Conservation (phyloP, 2,329 filamentous ascomycete genomes). For the Huntiella abstrusa region DNA sequence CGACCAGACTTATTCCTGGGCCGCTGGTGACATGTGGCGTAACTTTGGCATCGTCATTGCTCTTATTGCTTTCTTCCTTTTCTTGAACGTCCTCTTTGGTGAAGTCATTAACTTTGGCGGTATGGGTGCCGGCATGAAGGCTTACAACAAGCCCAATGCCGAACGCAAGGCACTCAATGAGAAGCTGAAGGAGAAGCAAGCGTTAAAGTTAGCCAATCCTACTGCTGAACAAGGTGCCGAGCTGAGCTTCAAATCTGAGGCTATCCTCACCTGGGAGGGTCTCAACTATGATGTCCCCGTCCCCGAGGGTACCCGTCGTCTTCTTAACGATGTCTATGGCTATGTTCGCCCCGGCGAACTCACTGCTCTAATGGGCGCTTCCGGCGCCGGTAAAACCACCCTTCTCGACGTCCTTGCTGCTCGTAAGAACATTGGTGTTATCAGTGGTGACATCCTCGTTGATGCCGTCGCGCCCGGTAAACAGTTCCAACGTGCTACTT, state of each 20-base stretch:
- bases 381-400: slow-evolving; percentile 76
- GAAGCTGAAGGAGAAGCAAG: slow-evolving; percentile 38
- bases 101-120: slow-evolving; percentile 56
- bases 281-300: slow-evolving; percentile 59
- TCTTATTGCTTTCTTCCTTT: slow-evolving; percentile 57
- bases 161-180: slow-evolving; percentile 49
- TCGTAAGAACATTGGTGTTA: slow-evolving; percentile 42
- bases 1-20: slow-evolving; percentile 46
- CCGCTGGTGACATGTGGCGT: slow-evolving; percentile 51
- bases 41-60: slow-evolving; percentile 67
- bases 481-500: slow-evolving; percentile 42
- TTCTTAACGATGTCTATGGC: slow-evolving; percentile 39
- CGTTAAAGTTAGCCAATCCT: slow-evolving; percentile 29
- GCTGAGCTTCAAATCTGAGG: slow-evolving; percentile 39
- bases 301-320: slow-evolving; percentile 33
- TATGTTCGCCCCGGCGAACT: slow-evolving; percentile 61
- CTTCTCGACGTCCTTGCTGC: slow-evolving; percentile 55
- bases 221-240: slow-evolving; percentile 24
- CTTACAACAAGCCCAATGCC: slow-evolving; percentile 54
- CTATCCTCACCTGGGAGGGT: slow-evolving; percentile 70
- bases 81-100: slow-evolving; percentile 57
- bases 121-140: slow-evolving; percentile 63
- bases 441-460: slow-evolving; percentile 36
- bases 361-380: slow-evolving; percentile 66
- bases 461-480: slow-evolving; percentile 37